Evolutionary conservation across 371 early-diverging fungal genomes (phyloP), one percentile per base, ranked within the genome.

Genomic region (Mortierella sp.): DNA sequence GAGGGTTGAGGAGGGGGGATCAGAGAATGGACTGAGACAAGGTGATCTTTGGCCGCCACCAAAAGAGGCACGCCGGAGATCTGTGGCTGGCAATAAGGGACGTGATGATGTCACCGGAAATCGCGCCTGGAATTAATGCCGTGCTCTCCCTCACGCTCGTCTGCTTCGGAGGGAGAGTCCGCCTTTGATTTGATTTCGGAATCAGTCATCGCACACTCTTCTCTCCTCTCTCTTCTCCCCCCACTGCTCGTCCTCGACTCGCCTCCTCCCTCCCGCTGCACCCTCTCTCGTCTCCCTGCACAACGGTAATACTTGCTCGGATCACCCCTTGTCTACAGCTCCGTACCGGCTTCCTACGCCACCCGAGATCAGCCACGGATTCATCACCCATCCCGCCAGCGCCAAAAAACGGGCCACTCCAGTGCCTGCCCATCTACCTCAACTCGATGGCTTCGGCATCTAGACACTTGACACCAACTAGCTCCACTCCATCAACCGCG

Each of bases 321-420:
- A 53, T 53, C 51, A 31, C 27, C 16, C 28, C 29, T 29, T 34
- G 24, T 19, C 21, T 37, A 37, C 25, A 10, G 40, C 44, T 17
- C 27, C 7, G 16, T 44, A n/a, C 24, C 9, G 31, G 14, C 28
- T 29, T 19, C 19, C 46, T 12, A 21, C 34, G 17, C 44, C 31
- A 56, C 40, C 46, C 37, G 46, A 22, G 46, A 44, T 45, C 47
- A 45, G 46, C 21, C 47, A 56, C 57, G 40, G 29, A 45, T 29
- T 31, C 19, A 34, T 34, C 34, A 6, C 43, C 19, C 25, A 28
- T 27, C 17, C 9, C 10, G 34, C 10, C 34, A 34, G 7, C 7
- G 7, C 10, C 34, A 34, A 34, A 34, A 34, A 34, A 34, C 34
- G 34, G 34, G 10, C 34, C 34, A 34, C 7, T 34, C 34, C 10